Evolutionary conservation across 2,329 filamentous ascomycete genomes (phyloP), one percentile per base, ranked within the genome.

Genomic region (Lecanicillium sp.): DNA sequence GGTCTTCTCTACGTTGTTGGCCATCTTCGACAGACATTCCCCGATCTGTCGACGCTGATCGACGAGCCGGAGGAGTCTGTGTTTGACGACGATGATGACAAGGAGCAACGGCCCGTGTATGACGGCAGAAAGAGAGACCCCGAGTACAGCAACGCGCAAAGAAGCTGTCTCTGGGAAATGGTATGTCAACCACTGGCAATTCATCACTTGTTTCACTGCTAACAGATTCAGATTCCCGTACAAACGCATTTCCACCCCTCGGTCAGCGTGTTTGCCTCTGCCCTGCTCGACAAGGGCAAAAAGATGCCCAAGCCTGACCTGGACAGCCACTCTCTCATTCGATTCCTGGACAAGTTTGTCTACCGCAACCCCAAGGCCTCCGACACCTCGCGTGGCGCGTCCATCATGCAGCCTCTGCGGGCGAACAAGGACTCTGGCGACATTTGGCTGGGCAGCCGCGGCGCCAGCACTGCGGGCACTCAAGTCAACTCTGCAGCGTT

Each of bases 301-400:
- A 80, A 87, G 59, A 81, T 86, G 44, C 79, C 85, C 46, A 97
- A 97, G 61, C 89, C 92, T 0, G 92, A 98, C 52, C 72, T 96
- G 37, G 82, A 85, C 13, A 81, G 87, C 42, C 90, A 97, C 59
- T 92, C 87, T 2, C 74, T 98, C 35, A 92, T 92, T 54, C 84
- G 94, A 59, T 98, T 98, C 71, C 72, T 98, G 42, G 92, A 98
- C 64, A 89, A 94, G 51, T 98, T 98, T 60, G 87, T 95, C n/a
- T 98, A 97, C 72, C 83, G 87, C 49, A 95, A 92, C 52, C 81
- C 90, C 45, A 95, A 95, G 69, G 69, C 79, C 4, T 74, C 73
- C 13, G 71, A 77, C 37, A 61, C 69, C 22, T 71, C 77, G 20
- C 84, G 86, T 46, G 94, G 94, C 36, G 73, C 77, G 19, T 96